Percentiles rank a stretch among this genome's conserved stretches.
Evolutionary conservation across 2,329 filamentous ascomycete genomes (phyloP).

Genomic region (Cryphonectria carpinicola): DNA sequence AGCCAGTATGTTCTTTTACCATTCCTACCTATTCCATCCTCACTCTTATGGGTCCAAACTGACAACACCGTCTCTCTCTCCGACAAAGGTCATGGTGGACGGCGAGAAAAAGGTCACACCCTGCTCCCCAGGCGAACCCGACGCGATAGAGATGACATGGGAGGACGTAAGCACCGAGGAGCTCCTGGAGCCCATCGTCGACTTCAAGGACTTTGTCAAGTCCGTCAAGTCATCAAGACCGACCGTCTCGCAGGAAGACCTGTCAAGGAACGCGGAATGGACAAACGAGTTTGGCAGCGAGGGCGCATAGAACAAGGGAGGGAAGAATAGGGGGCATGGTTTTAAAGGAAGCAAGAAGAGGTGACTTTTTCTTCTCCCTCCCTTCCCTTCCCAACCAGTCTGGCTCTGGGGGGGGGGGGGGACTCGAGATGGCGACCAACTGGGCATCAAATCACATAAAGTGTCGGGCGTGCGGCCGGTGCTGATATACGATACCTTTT

Average conservation of each 20-base stretch:
- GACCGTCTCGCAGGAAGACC: constrained; percentile 86
- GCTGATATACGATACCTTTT: constrained; percentile 3
- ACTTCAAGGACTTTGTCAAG: constrained; percentile 90
- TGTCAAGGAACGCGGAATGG: constrained; percentile 87
- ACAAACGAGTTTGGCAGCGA: constrained; percentile 96
- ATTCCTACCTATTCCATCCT: too few species aligned
- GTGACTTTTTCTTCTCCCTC: too few species aligned
- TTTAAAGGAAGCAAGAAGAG: not conserved
- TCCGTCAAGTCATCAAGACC: constrained; percentile 87
- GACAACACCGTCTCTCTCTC: not conserved
- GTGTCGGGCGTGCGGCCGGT: not conserved
- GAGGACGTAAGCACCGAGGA: constrained; percentile 82
- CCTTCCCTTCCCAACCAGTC: not conserved
- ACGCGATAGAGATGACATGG: constrained; percentile 92
- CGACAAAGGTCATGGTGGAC: constrained; percentile 69
- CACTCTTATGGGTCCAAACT: not conserved
- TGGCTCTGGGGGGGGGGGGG: too few species aligned
- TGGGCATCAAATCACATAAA: not conserved
- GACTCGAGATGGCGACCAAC: not conserved
- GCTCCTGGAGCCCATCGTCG: constrained; percentile 82
- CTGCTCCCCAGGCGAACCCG: constrained; percentile 87
- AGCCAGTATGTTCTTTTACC: constrained; percentile 64
- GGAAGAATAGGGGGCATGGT: not conserved
- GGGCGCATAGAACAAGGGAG: constrained; percentile 54
- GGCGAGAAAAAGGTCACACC: constrained; percentile 74